Percentiles rank a stretch among this genome's conserved stretches.
Evolutionary conservation across 2,329 filamentous ascomycete genomes (phyloP).

Genomic region (Dendryphion nanum): DNA sequence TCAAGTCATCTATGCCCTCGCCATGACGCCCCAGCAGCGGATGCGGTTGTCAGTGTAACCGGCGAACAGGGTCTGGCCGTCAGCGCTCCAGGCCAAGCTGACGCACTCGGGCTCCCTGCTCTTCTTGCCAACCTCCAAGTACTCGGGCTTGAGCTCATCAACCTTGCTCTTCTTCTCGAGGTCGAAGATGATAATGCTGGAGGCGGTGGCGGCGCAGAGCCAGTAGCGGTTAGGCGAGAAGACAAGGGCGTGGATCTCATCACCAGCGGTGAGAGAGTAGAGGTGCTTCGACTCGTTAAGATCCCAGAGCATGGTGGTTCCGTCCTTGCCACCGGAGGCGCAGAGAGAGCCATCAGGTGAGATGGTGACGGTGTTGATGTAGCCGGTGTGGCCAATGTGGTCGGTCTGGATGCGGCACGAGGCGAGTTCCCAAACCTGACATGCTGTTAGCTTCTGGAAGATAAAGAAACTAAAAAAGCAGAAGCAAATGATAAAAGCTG

Average conservation of each 20-base stretch:
- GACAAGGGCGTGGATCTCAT: conserved; percentile 99
- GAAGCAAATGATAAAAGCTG: too few relatives aligned
- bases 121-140: conserved; percentile 96
- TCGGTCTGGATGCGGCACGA: conserved; percentile 99
- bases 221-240: conserved; percentile 99
- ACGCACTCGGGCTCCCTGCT: conserved; percentile 98
- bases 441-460: too few relatives aligned
- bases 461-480: too few relatives aligned
- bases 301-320: conserved; percentile 99
- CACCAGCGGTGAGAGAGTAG: conserved; percentile 98
- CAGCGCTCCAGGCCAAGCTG: conserved; percentile 93
- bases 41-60: conserved; percentile 98
- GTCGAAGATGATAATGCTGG: conserved; percentile 99
- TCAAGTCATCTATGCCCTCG: conserved; percentile 38
- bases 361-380: conserved; percentile 99
- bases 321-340: conserved; percentile 98
- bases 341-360: conserved; percentile 98
- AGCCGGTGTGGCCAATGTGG: conserved; percentile 99
- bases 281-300: conserved; percentile 99
- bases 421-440: conserved; percentile 97
- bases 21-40: conserved; percentile 44
- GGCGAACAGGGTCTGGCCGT: conserved; percentile 98
- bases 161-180: conserved; percentile 99
- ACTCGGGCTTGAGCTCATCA: conserved; percentile 98
- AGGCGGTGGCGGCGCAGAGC: conserved; percentile 96